Evolutionary conservation across 148 eudicot genomes (phyloP).

Genomic region (Nyssa sinensis): DNA sequence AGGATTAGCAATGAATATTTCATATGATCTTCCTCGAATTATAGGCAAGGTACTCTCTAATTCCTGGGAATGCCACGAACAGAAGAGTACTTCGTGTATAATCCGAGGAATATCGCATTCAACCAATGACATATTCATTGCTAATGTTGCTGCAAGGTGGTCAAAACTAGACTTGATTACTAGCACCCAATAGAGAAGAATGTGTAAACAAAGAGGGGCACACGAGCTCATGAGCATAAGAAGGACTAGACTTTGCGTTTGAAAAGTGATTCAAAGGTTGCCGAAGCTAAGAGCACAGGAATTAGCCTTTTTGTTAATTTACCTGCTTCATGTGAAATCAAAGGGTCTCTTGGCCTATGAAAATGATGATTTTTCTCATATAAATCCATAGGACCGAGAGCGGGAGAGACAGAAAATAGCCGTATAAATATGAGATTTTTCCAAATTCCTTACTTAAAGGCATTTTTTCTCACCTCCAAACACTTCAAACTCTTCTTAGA

Average conservation of each 20-base stretch:
- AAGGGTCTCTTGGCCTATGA: conserved; percentile 76
- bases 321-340: conserved; percentile 75
- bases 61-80: conserved; percentile 56
- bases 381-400: conserved; percentile 61
- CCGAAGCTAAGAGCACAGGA: conserved; percentile 63
- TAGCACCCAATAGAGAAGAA: conserved; percentile 72
- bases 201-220: conserved; percentile 44
- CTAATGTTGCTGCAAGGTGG: conserved; percentile 66
- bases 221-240: conserved; percentile 68
- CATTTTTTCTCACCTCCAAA: no score
- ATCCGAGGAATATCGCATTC: conserved; percentile 43
- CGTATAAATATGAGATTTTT: conserved; percentile 71
- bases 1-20: conserved; percentile 59
- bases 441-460: conserved; percentile 74
- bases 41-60: conserved; percentile 63
- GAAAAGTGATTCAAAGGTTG: conserved; percentile 68
- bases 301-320: conserved; percentile 55
- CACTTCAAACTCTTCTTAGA: no score
- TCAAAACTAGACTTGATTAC: conserved; percentile 60
- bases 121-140: conserved; percentile 69
- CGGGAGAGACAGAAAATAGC: conserved; percentile 80
- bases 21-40: conserved; percentile 41
- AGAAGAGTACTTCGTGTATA: conserved; percentile 63
- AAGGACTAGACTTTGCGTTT: conserved; percentile 63
- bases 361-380: conserved; percentile 48